A percentile compares a stretch with the other conserved stretches of the same genome.
Evolutionary conservation across 768 basidiomycete species (phyloP).

Genomic region (Amanita rubescens): DNA sequence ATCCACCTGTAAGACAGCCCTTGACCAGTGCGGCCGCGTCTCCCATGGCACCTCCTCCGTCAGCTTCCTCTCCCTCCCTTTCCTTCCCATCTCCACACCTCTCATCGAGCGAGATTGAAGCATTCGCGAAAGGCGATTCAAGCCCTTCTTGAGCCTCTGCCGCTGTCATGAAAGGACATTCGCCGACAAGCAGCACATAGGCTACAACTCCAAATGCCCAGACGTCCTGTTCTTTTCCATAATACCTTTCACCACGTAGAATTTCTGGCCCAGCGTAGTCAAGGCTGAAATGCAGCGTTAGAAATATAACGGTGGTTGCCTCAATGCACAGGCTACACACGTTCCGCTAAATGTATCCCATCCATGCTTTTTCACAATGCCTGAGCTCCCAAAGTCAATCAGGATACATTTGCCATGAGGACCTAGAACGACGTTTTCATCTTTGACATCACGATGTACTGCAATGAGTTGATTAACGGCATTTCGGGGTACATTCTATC

Average conservation of each 20-base stretch:
- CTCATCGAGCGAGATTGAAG: constrained; percentile 72
- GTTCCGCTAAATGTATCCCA: constrained; percentile 94
- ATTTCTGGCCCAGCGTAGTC: constrained; percentile 98
- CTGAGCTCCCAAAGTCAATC: constrained; percentile 96
- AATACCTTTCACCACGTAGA: constrained; percentile 87
- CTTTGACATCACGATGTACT: constrained; percentile 98
- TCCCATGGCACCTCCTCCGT: constrained; percentile 77
- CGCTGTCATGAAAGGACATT: constrained; percentile 88
- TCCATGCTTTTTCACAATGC: constrained; percentile 71
- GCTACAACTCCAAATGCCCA: constrained; percentile 98
- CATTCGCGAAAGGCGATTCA: constrained; percentile 64
- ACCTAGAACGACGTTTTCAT: constrained; percentile 89
- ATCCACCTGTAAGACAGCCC: constrained; percentile 79
- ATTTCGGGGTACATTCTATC: neutral
- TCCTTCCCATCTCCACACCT: constrained; percentile 72
- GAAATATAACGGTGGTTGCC: constrained; percentile 1
- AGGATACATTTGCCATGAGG: constrained; percentile 78
- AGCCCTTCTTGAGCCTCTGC: constrained; percentile 87
- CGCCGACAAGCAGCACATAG: constrained; percentile 88
- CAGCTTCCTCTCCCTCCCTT: constrained; percentile 64
- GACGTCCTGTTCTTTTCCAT: constrained; percentile 95
- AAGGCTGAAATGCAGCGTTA: constrained; percentile 37
- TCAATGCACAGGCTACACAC: constrained; percentile 39
- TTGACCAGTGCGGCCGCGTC: constrained; percentile 83
- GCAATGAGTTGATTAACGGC: constrained; percentile 7